These are phyloP conservation scores for Phaeosphaeriaceae sp. DNA, from an alignment of 2,329 filamentous ascomycete species.

Conservation along the genomic window DNA sequence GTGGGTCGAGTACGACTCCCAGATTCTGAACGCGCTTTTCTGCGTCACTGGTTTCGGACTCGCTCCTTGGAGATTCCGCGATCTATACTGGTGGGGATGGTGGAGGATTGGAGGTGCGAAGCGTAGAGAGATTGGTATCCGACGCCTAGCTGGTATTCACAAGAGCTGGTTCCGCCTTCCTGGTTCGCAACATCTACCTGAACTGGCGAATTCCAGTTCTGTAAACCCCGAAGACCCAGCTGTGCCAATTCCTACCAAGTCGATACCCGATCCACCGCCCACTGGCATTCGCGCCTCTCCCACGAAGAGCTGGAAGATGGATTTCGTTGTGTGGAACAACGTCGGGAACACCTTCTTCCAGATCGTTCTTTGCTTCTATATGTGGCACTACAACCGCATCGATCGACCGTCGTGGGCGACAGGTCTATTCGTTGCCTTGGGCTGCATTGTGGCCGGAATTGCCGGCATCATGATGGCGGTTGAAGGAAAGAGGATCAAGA, in stretches of 20 bases:
- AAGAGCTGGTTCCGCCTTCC: conserved; percentile 76
- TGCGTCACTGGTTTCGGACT: conserved; percentile 86
- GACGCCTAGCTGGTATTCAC: conserved; percentile 76
- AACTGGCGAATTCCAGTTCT: conserved; percentile 27
- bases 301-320: conserved; percentile 76
- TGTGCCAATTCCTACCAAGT: conserved; percentile 69
- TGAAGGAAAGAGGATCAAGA: conserved; percentile 65
- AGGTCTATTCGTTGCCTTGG: conserved; percentile 78
- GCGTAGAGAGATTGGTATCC: conserved; percentile 59
- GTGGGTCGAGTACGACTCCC: conserved; percentile 86
- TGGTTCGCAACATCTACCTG: conserved; percentile 65
- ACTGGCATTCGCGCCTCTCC: conserved; percentile 74
- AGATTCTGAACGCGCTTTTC: conserved; percentile 84
- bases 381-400: conserved; percentile 81
- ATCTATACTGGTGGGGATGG: conserved; percentile 74
- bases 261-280: conserved; percentile 71
- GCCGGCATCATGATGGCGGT: conserved; percentile 74
- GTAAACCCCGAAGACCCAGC: conserved; percentile 50
- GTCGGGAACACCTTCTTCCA: conserved; percentile 82
- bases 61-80: conserved; percentile 83
- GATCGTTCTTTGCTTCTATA: conserved; percentile 74
- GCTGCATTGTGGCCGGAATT: conserved; percentile 70
- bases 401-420: conserved; percentile 81
- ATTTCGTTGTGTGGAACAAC: conserved; percentile 80
- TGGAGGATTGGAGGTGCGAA: conserved; percentile 63